Percentiles rank a stretch among this genome's conserved stretches.
Evolutionary conservation across 139 green algal species (phyloP).

Genomic region (Desmodesmus armatus): DNA sequence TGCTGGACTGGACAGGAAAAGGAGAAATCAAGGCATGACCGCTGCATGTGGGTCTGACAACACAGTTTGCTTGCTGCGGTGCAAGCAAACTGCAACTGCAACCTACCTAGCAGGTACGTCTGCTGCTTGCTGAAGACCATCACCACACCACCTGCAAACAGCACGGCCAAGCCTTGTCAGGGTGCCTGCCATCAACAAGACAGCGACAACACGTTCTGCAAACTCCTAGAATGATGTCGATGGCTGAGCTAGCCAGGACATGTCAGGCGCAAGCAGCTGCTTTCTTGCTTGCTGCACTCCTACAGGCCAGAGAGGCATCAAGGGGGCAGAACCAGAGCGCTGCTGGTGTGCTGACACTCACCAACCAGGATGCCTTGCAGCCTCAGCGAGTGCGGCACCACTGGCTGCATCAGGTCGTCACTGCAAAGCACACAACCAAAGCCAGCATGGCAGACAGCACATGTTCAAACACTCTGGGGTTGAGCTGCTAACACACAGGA

Average conservation of each 20-base stretch:
- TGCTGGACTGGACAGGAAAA: too few relatives aligned
- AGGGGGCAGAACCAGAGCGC: not conserved
- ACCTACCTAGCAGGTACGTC: slow-evolving; percentile 70
- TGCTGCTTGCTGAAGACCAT: slow-evolving; percentile 75
- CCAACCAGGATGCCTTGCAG: slow-evolving; percentile 81
- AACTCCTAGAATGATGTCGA: too few relatives aligned
- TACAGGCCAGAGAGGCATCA: not conserved
- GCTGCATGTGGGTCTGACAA: too few relatives aligned
- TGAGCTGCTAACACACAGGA: not conserved
- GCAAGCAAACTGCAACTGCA: not conserved
- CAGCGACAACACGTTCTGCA: not conserved
- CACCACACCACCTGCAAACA: slow-evolving; percentile 69
- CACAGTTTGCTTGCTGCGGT: not conserved
- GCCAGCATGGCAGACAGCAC: too few relatives aligned
- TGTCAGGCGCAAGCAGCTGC: not conserved
- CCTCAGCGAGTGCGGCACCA: slow-evolving; percentile 80
- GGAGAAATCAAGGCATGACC: too few relatives aligned
- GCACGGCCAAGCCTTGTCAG: not conserved
- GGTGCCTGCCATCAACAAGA: not conserved
- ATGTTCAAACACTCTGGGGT: not conserved
- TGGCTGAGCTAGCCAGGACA: not conserved
- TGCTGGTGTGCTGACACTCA: not conserved
- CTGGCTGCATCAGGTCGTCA: slow-evolving; percentile 77
- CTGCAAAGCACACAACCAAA: slow-evolving; percentile 50
- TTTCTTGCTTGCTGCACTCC: not conserved